These are phyloP conservation scores for Arthrobotrys musiformis DNA, from an alignment of 2,329 filamentous ascomycete species.

Conservation along the genomic window DNA sequence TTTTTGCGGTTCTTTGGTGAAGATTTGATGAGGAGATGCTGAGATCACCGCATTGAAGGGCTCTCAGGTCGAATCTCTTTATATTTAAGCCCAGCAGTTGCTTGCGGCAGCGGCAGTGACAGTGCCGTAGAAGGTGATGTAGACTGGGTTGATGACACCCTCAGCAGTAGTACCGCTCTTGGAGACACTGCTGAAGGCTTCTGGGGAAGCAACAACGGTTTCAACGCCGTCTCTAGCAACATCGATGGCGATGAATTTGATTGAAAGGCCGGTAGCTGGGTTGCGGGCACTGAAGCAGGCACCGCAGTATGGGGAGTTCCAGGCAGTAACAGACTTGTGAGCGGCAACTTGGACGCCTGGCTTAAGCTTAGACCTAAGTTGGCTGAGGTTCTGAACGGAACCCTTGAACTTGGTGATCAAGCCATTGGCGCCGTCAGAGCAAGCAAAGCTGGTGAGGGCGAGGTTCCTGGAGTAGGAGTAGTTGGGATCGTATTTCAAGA, in stretches of 20 bases:
- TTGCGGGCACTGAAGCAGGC: conserved; percentile 68
- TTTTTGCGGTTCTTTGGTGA: not conserved
- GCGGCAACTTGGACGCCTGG: conserved; percentile 66
- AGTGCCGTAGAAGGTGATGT: not conserved
- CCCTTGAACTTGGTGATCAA: conserved; percentile 23
- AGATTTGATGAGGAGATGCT: not conserved
- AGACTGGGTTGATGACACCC: not conserved
- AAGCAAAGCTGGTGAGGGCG: conserved; percentile 25
- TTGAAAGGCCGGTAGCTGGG: not conserved
- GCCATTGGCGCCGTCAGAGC: conserved; percentile 41
- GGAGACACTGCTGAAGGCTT: conserved; percentile 23
- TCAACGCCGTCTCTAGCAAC: not conserved
- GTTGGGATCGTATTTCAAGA: conserved; percentile 22
- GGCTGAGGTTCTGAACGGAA: not conserved
- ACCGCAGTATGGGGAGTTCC: conserved; percentile 70
- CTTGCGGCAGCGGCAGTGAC: not conserved
- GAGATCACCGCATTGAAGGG: conserved; percentile 4
- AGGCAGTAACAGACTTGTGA: conserved; percentile 67
- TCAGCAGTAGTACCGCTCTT: not conserved
- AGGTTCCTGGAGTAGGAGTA: conserved; percentile 10
- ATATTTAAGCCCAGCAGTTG: not conserved
- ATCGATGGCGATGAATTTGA: conserved; percentile 21
- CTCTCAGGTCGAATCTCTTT: not conserved
- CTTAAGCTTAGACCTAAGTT: conserved; percentile 32
- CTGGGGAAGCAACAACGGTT: conserved; percentile 4